A percentile compares a stretch with the other conserved stretches of the same genome.
Evolutionary conservation across 2,329 filamentous ascomycete species (phyloP).

Genomic region (Sordariomycetes sp.): DNA sequence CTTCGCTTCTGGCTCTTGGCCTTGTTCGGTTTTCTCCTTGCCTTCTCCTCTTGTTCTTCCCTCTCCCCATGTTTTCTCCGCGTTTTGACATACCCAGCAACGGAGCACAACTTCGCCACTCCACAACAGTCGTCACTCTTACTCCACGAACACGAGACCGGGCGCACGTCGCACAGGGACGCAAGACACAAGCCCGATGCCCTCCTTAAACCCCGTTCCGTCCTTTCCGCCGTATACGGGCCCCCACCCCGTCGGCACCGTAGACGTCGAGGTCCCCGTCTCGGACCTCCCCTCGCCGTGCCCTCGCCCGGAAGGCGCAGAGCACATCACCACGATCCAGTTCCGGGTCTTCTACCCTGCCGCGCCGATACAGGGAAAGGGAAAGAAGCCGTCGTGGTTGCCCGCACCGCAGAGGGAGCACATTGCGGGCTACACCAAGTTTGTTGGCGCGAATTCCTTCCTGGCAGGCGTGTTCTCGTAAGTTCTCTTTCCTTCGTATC

Average conservation of each 20-base stretch:
- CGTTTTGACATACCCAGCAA: background rate
- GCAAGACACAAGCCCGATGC: background rate
- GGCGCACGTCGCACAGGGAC: background rate
- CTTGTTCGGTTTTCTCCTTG: background rate
- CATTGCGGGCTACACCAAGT: constrained; percentile 62
- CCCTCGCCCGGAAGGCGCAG: constrained; percentile 35
- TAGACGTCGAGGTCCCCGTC: constrained; percentile 69
- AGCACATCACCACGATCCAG: constrained; percentile 53
- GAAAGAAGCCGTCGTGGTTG: constrained; percentile 54
- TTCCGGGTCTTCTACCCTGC: constrained; percentile 72
- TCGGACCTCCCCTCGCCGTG: constrained; percentile 41
- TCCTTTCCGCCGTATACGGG: constrained; percentile 64
- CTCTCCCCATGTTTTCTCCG: background rate
- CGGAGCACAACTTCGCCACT: no score
- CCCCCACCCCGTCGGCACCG: constrained; percentile 63
- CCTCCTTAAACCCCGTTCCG: constrained; percentile 30
- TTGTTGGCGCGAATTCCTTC: constrained; percentile 51
- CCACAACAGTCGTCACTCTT: no score
- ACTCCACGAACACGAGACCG: background rate
- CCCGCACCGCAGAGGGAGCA: constrained; percentile 64
- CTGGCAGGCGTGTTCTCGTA: constrained; percentile 48
- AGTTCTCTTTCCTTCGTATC: constrained; percentile 14
- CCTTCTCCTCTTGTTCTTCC: background rate
- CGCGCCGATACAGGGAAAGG: constrained; percentile 16
- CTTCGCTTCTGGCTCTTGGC: background rate